Conservation (phyloP, 768 basidiomycete genomes). For the Termitomyces eurrhizus region DNA sequence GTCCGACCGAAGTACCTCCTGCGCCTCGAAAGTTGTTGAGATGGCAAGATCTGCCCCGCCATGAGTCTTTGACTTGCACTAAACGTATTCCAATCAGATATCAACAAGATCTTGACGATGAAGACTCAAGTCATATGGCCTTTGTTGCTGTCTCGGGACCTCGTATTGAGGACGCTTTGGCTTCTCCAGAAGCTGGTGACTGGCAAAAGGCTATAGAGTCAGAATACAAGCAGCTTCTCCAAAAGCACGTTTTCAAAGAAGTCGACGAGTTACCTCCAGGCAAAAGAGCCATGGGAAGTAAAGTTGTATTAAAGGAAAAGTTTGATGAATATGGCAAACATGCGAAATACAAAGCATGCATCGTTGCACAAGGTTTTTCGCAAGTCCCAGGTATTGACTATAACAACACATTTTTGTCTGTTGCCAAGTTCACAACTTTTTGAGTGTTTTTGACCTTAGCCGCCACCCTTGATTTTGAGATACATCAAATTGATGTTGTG, state of each 20-base stretch:
- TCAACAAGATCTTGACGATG: no score
- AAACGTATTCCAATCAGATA: no score
- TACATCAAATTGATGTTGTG: no score
- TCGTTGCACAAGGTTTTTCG: background rate
- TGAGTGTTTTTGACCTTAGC: background rate
- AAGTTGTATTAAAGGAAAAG: background rate
- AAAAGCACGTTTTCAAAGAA: background rate
- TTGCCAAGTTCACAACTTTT: background rate
- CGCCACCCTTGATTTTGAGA: background rate
- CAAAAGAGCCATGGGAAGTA: background rate
- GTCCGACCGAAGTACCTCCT: no score
- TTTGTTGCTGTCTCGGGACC: no score
- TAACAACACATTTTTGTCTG: background rate
- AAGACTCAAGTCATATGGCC: no score
- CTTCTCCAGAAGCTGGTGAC: no score
- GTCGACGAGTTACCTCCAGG: background rate
- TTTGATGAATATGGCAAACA: background rate
- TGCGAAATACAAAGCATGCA: background rate
- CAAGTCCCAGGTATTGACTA: background rate
- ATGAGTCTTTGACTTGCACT: no score
- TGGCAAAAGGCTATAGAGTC: no score
- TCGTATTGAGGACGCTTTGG: accelerated
- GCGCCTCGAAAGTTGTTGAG: no score
- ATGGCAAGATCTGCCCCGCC: no score
- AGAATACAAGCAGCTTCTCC: no score